Evolutionary conservation across 768 basidiomycete genomes (phyloP), one percentile per base, ranked within the genome.

Genomic region (Rhizopogon vesiculosus): DNA sequence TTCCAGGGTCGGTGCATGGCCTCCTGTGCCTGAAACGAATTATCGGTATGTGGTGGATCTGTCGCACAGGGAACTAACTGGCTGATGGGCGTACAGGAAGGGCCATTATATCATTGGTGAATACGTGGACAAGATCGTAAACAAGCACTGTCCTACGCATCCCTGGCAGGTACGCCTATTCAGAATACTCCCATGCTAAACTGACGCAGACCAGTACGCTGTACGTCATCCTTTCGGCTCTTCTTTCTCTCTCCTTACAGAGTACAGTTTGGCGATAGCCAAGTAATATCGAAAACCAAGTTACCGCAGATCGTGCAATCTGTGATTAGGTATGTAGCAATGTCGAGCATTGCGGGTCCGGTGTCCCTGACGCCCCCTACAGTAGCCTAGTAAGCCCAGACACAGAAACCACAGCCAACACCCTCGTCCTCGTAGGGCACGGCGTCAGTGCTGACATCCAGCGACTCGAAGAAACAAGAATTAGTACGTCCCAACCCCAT

Each of bases 91-190:
- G 62, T 39, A n/a, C 57, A 73, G 79, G 51, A 78, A 76, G 66
- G 91, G 90, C 0, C 89, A 92, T 64, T 90, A 84, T 58, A 80
- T 92, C 54, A 78, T 91, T 42, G 69, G 77, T 12, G 90, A 92
- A 62, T 84, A 87, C 56, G 76, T 79, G 7, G 86, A 87, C 66
- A 85, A 82, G 65, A 76, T 78, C 42, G 66, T 77, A 52, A 87
- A 89, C 68, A 87, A 79, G 65, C 72, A 81, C 51, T 74, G 74
- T 60, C 84, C 86, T 13, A 84, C 77, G n/a, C 76, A 79, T 66
- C 85, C 89, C 7, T 85, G 86, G 87, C 81, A 84, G 76, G 89
- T 89, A 63, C 64, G 85, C 73, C 53, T 51, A 28, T 55, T 64
- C 56, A 12, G 58, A 59, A 22, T 42, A 46, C 58, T 51, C 43